Conservation (phyloP, 768 basidiomycete genomes). For the Hemileccinum impolitum region DNA sequence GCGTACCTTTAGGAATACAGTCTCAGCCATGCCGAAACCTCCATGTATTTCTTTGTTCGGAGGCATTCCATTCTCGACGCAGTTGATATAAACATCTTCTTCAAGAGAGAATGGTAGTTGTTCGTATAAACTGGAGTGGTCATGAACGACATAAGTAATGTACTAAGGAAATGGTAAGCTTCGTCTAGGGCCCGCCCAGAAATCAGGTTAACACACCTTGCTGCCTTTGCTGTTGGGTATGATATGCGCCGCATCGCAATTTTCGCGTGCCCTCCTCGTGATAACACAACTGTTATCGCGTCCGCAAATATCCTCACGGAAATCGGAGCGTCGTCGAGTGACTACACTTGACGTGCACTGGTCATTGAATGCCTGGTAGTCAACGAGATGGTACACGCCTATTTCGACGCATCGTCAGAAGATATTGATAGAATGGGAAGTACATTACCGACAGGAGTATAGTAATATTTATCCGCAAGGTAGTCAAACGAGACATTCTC, state of each 20-base stretch:
- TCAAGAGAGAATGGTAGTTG: neutral
- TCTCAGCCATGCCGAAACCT: neutral
- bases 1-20: neutral
- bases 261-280: neutral
- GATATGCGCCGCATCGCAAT: conserved; percentile 28
- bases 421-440: no score
- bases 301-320: neutral
- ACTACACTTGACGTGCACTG: no score
- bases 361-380: no score
- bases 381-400: no score
- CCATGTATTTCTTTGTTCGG: neutral
- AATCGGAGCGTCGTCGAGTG: no score
- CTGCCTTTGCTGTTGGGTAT: neutral
- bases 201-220: neutral
- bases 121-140: neutral
- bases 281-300: neutral
- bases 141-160: neutral
- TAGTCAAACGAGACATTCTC: no score
- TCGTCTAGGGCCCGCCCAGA: neutral
- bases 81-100: neutral
- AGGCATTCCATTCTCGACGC: conserved; percentile 1
- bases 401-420: no score
- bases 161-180: neutral
- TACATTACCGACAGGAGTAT: no score
- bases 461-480: no score